A percentile compares a stretch with the other conserved stretches of the same genome.
These are phyloP conservation scores for Postia placenta DNA, from an alignment of 768 basidiomycete species.

Conservation along the genomic window DNA sequence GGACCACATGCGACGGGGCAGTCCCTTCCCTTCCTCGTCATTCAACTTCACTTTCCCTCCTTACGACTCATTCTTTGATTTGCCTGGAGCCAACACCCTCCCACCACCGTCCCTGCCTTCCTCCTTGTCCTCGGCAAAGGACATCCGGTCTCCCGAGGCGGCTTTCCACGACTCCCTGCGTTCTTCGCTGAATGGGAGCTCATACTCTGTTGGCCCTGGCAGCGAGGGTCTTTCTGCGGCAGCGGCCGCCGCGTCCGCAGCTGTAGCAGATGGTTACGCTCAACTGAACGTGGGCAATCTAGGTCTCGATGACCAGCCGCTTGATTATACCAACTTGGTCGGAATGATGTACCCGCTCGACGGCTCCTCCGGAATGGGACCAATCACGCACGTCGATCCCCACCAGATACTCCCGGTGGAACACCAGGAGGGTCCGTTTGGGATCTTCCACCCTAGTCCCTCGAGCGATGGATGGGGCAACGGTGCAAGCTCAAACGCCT, in stretches of 20 bases:
- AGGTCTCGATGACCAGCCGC: slow-evolving; percentile 45
- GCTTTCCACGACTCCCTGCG: slow-evolving; percentile 19
- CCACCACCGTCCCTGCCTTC: slow-evolving; percentile 32
- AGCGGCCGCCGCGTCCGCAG: slow-evolving; percentile 59
- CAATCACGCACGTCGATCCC: slow-evolving; percentile 85
- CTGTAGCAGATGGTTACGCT: slow-evolving; percentile 68
- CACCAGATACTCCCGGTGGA: slow-evolving; percentile 70
- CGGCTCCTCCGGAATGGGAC: slow-evolving; percentile 28
- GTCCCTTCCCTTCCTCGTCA: slow-evolving; percentile 57
- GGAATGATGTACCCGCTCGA: slow-evolving; percentile 55
- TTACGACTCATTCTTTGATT: slow-evolving; percentile 51
- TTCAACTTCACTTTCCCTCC: slow-evolving; percentile 73
- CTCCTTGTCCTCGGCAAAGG: slow-evolving; percentile 12
- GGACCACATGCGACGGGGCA: slow-evolving; percentile 27
- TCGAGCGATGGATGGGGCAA: slow-evolving; percentile 81
- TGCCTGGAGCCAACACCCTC: slow-evolving; percentile 15
- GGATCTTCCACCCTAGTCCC: slow-evolving; percentile 65
- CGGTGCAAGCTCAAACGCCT: slow-evolving; percentile 64
- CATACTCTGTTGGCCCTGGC: slow-evolving; percentile 10
- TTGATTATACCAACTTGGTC: slow-evolving; percentile 65
- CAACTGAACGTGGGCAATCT: slow-evolving; percentile 52
- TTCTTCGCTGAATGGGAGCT: slow-evolving; percentile 15
- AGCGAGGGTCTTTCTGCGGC: slow-evolving; percentile 57
- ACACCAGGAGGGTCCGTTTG: slow-evolving; percentile 34
- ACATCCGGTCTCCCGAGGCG: slow-evolving; percentile 9